Evolutionary conservation across 805 yeast species (phyloP).

Genomic region (Clavispora asparagi): DNA sequence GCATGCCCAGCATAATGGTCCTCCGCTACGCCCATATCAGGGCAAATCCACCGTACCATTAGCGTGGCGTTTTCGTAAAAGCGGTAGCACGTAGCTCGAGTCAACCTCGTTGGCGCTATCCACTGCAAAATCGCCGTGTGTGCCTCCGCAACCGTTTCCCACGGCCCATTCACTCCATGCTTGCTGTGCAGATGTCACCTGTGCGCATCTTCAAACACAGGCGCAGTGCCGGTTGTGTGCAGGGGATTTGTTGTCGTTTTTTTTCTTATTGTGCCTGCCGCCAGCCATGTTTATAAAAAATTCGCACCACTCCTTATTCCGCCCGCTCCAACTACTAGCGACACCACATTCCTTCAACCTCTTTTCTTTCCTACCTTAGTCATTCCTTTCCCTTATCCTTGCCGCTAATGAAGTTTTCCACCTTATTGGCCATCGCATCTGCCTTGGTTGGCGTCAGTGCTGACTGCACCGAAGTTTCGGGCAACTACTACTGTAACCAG

Average conservation of each 20-base stretch:
- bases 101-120: too few species aligned
- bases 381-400: background rate
- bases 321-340: background rate
- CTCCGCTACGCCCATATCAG: too few species aligned
- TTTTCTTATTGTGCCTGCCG: background rate
- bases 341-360: slow-evolving; percentile 4
- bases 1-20: too few species aligned
- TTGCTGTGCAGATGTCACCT: too few species aligned
- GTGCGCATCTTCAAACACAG: background rate
- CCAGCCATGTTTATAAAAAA: background rate
- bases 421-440: slow-evolving; percentile 13
- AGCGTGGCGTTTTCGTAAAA: too few species aligned
- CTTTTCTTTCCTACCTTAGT: slow-evolving; percentile 3
- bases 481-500: slow-evolving; percentile 80
- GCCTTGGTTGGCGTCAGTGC: slow-evolving; percentile 23
- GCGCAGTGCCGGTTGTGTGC: background rate
- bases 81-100: too few species aligned
- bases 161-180: too few species aligned
- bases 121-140: too few species aligned
- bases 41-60: too few species aligned
- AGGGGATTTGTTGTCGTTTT: background rate
- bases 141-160: too few species aligned
- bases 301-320: slow-evolving; percentile 5
- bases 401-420: slow-evolving; percentile 11
- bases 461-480: slow-evolving; percentile 47